Evolutionary conservation across 441 rosid species (phyloP), one percentile per base, ranked within the genome.

Genomic region (Theobroma grandiflorum): DNA sequence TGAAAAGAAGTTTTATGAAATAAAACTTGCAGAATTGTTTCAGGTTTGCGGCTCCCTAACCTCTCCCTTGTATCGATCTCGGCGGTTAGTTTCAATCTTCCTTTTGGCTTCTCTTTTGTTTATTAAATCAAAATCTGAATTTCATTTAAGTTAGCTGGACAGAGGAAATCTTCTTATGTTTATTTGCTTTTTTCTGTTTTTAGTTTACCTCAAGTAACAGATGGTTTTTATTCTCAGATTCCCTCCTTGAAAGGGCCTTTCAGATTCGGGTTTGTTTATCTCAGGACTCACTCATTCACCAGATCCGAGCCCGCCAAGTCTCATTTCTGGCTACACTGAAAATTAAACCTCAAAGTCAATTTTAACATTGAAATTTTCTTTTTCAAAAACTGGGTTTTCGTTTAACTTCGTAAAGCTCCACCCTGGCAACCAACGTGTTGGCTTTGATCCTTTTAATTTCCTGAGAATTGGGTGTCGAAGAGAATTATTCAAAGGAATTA

Each of bases 271-370:
- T 78, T 70, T 71, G 59, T 59, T 59, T 20, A 35, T 45, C 50
- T 43, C 75, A 16, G 55, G 68, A 68, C 55, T 78, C 55, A 33
- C 31, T 78, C 47, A 58, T 58, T 70, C 71, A 62, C 35, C 40
- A 71, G 76, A 71, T 78, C 81, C 70, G 75, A 52, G 75, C 33
- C 18, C 62, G 61, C 33, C 75, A 35, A 72, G 45, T 72, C 47
- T 72, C 47, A 12, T 35, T 31, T 18, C 33, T 72, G 45, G 61
- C 31, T 72, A 35, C 62, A 16, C 31, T 18, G 18, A 72, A 16
- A 18, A 35, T 35, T 18, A 31, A 52, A 33, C 74, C n/a, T 26
- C 35, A 6, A 7, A 43, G 15, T 16, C 10, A 10, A 50, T 40
- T 35, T 52, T 53, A 33, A 40, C 35, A 61, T 61, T 71, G 62